Conservation (phyloP, 1,139 yeast species). For the Geotrichum klebahnii region DNA sequence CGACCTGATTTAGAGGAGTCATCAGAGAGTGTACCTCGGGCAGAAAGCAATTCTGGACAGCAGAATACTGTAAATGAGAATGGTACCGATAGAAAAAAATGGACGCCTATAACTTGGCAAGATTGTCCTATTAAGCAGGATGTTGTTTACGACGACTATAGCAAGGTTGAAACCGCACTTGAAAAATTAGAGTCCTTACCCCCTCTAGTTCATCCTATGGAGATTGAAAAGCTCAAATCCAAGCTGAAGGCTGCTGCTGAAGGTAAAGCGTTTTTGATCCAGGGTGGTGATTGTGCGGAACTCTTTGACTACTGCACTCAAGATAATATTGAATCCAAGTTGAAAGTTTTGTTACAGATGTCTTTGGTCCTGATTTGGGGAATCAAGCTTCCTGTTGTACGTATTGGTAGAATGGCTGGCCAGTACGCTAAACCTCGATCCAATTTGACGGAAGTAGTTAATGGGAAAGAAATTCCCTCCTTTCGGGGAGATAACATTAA, state of each 20-base stretch:
- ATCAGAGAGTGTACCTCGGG: constrained; percentile 9
- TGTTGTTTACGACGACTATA: constrained; percentile 42
- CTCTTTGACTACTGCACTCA: constrained; percentile 45
- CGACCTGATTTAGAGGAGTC: too few relatives aligned
- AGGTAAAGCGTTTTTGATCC: constrained; percentile 44
- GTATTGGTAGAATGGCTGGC: constrained; percentile 46
- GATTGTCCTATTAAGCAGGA: constrained; percentile 44
- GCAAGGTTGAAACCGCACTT: constrained; percentile 40
- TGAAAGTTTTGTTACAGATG: constrained; percentile 45
- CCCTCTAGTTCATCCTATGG: constrained; percentile 43
- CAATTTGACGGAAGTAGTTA: constrained; percentile 42
- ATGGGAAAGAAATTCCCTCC: constrained; percentile 43
- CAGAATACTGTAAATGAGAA: background rate
- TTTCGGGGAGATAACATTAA: constrained; percentile 46
- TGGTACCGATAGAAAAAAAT: constrained; percentile 24
- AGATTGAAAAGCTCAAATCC: constrained; percentile 38
- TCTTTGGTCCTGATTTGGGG: constrained; percentile 45
- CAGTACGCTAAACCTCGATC: constrained; percentile 47
- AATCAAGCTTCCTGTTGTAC: constrained; percentile 40
- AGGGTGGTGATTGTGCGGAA: constrained; percentile 49
- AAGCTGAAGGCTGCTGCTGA: constrained; percentile 43
- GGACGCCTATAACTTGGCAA: constrained; percentile 46
- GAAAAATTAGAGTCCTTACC: constrained; percentile 44
- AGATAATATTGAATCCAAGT: constrained; percentile 42
- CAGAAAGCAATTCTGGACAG: background rate